A percentile compares a stretch with the other conserved stretches of the same genome.
phyloP scores from a whole-genome alignment of 805 yeast species.

The Kodamaea leandrae region DNA sequence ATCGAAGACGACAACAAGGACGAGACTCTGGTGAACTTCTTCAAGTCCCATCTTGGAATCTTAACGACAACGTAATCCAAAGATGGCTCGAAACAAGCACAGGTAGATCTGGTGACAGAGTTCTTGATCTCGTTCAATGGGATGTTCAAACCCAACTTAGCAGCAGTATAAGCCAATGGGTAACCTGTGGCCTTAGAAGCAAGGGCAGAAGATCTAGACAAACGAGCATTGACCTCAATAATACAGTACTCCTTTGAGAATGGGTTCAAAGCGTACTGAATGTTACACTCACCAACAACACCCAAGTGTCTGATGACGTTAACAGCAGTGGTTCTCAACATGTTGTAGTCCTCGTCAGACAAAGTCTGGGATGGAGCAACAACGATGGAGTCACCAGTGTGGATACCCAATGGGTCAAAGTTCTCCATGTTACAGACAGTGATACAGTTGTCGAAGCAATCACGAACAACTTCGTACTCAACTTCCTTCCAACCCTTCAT shows the following conservation, averaged over 20 bases:
- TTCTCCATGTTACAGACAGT: constrained; percentile 99
- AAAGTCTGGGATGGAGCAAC: constrained; percentile 98
- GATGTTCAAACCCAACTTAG: constrained; percentile 89
- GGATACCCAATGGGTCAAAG: constrained; percentile 97
- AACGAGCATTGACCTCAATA: constrained; percentile 96
- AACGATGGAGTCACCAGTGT: constrained; percentile 98
- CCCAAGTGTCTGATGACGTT: constrained; percentile 96
- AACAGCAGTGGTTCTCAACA: constrained; percentile 97
- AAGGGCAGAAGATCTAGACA: constrained; percentile 96
- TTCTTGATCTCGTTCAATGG: constrained; percentile 89
- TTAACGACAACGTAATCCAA: constrained; percentile 94
- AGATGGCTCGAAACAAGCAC: constrained; percentile 97
- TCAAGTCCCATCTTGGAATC: constrained; percentile 98
- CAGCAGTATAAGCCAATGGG: constrained; percentile 97
- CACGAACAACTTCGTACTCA: constrained; percentile 98
- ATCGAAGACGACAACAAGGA: constrained; percentile 84
- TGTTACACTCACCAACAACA: constrained; percentile 98
- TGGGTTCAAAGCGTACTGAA: constrained; percentile 95
- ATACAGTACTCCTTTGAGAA: constrained; percentile 92
- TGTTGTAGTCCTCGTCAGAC: constrained; percentile 94
- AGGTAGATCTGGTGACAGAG: constrained; percentile 89
- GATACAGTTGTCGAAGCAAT: constrained; percentile 94
- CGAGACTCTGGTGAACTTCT: constrained; percentile 91
- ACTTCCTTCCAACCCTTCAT: constrained; percentile 99
- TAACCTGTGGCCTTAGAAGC: constrained; percentile 99